Base-by-base conservation (phyloP, 169 alveolate genomes). In the Cryptosporidium parvum region DNA sequence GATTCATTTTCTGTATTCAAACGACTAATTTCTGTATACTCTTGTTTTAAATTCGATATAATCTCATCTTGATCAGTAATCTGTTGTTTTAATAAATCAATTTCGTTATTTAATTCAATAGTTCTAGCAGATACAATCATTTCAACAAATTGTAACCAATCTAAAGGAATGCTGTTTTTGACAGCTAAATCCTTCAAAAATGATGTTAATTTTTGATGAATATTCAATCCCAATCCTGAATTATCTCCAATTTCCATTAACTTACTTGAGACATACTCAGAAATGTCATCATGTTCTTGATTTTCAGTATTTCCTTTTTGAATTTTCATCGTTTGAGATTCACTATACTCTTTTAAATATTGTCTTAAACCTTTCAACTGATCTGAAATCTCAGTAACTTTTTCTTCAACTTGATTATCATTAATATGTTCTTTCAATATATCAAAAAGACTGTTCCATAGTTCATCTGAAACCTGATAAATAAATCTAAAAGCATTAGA, bases 401-500 rank as follows among this genome's bases (percentile, higher is more conserved):
- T 44, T 14, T 73, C 86, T 26, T 56, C 29, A 18, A 59, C 42
- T n/a, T 59, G 62, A 35, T 42, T 4, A 45, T 45, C 59, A 9
- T 44, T 5, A 10, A 70, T 44, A 8, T 67, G 16, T 0, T 65
- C 56, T 26, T 61, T 58, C 42, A 80, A 45, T 3, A 18, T 42
- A 1, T 59, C 61, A 7, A 62, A 61, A 48, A 80, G 33, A 48
- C 29, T 67, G 18, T 14, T 62, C 89, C 89, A 80, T 39, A 80
- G 37, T 1, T 80, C 89, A 80, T 80, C 89, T 16, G 75, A 65
- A 23, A 62, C 65, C 45, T 80, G 70, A 48, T 80, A 80, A 23
- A 80, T 62, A 48, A 44, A 62, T n/a, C 89, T 69, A 80, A 59
- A 80, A 26, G 70, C n/a, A 80, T 80, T 80, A 26, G 89, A 80